phyloP scores from a whole-genome alignment of 371 early-diverging fungal genomes.

The Paraphysoderma sedebokerense region DNA sequence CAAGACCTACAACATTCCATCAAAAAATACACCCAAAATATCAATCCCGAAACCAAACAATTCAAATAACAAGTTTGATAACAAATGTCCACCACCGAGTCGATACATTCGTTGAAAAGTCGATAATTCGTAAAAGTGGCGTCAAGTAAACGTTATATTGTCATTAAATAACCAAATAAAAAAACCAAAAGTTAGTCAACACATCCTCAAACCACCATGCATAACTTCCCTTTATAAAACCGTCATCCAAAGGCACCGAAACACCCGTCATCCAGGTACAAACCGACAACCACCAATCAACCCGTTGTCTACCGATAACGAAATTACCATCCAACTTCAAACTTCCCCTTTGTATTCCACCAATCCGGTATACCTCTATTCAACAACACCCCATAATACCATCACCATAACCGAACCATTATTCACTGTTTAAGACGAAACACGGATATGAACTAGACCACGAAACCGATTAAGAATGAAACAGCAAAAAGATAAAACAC shows the following conservation, averaged over 20 bases:
- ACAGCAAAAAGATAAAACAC: slow-evolving; percentile 4
- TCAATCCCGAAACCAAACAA: no score
- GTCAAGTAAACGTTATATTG: neutral
- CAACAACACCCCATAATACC: no score
- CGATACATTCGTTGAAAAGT: neutral
- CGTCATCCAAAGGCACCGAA: no score
- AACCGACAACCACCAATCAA: no score
- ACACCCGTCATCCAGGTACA: no score
- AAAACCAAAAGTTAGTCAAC: neutral
- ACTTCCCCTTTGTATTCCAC: no score
- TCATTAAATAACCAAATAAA: neutral
- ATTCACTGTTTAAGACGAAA: neutral
- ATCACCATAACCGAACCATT: no score
- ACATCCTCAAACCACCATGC: no score
- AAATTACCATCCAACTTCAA: no score
- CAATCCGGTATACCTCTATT: no score
- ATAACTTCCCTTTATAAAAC: no score
- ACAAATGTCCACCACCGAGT: neutral
- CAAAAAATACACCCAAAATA: neutral
- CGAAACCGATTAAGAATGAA: neutral
- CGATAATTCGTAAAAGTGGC: neutral
- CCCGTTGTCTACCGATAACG: no score
- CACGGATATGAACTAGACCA: neutral
- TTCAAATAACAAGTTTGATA: neutral
- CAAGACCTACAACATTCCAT: slow-evolving; percentile 46